Conservation (phyloP, 345 rosid species). For the Eucalyptus regnans region DNA sequence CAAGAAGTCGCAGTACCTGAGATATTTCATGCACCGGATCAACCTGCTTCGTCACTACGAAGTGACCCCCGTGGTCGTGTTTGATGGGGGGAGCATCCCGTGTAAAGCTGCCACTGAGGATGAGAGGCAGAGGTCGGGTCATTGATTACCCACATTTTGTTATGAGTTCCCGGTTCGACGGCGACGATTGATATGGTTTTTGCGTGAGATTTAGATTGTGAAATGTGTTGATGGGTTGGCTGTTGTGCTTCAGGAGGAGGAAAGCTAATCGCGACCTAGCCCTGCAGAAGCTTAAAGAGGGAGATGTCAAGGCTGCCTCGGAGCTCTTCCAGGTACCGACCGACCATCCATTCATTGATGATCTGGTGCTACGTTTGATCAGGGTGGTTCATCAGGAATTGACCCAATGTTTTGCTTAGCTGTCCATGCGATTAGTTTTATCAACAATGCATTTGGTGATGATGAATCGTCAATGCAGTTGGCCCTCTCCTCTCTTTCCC, state of each 20-base stretch:
- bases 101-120: constrained; percentile 68
- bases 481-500: not conserved
- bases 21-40: constrained; percentile 78
- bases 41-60: constrained; percentile 52
- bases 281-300: constrained; percentile 57
- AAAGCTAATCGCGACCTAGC: constrained; percentile 51
- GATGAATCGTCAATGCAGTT: not conserved
- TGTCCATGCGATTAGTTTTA: not conserved
- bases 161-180: not conserved
- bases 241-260: constrained; percentile 33
- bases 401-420: not conserved
- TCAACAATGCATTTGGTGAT: not conserved
- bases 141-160: not conserved
- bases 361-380: not conserved
- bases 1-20: constrained; percentile 51
- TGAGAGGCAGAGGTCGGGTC: constrained; percentile 42
- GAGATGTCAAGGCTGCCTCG: constrained; percentile 54
- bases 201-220: not conserved
- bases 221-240: not conserved
- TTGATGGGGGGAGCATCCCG: constrained; percentile 77
- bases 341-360: not conserved
- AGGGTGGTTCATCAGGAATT: not conserved
- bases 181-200: not conserved
- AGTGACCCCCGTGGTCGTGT: constrained; percentile 70
- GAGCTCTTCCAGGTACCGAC: constrained; percentile 71